Percentiles rank a stretch among this genome's conserved stretches.
phyloP scores from a whole-genome alignment of 306 rosid genomes.

The Cucurbita argyrosperma region DNA sequence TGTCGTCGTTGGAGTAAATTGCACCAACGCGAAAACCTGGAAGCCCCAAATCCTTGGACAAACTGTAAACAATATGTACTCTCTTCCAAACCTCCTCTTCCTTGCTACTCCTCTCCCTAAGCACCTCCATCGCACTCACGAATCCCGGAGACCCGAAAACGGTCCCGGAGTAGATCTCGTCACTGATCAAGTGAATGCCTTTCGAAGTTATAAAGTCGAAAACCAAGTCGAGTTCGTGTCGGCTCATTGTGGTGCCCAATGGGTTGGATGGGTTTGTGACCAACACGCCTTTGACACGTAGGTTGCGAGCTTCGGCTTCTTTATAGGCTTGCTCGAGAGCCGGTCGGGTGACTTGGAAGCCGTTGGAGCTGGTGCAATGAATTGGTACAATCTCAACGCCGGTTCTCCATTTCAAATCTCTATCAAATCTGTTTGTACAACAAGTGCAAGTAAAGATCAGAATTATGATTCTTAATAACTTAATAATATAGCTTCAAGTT shows the following conservation, averaged over 20 bases:
- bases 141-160: slow-evolving; percentile 38
- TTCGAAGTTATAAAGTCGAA: slow-evolving; percentile 35
- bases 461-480: too few relatives aligned
- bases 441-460: too few relatives aligned
- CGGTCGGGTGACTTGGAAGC: slow-evolving; percentile 39
- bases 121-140: slow-evolving; percentile 40
- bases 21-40: slow-evolving; percentile 75
- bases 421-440: slow-evolving; percentile 32
- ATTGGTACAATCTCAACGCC: slow-evolving; percentile 55
- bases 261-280: slow-evolving; percentile 70
- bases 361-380: slow-evolving; percentile 50
- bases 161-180: slow-evolving; percentile 59
- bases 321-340: slow-evolving; percentile 35
- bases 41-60: slow-evolving; percentile 67
- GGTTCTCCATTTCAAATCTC: slow-evolving; percentile 70
- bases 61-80: slow-evolving; percentile 60
- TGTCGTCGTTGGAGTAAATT: slow-evolving; percentile 56
- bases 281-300: slow-evolving; percentile 49
- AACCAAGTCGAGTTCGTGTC: slow-evolving; percentile 30
- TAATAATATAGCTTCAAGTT: not conserved
- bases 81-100: slow-evolving; percentile 4
- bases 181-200: slow-evolving; percentile 52
- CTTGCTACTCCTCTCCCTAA: slow-evolving; percentile 21
- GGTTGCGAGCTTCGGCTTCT: slow-evolving; percentile 37
- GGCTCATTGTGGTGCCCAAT: slow-evolving; percentile 45